Conservation (phyloP, 2,329 filamentous ascomycete species). For the Hymenoscyphus fructigenus region DNA sequence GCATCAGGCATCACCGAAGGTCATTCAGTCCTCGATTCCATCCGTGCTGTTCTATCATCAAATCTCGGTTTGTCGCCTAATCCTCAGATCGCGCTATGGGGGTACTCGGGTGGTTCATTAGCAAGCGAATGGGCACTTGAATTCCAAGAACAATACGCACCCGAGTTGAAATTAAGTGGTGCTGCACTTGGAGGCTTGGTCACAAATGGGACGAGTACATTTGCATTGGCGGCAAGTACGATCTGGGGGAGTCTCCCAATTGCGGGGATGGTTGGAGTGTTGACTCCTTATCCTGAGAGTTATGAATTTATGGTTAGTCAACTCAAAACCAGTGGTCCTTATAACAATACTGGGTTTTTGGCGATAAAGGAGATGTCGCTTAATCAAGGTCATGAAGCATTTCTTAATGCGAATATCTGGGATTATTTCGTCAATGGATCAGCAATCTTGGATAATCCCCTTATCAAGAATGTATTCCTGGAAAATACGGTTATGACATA, state of each 20-base stretch:
- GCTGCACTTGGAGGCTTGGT: conserved; percentile 50
- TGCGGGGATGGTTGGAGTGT: conserved; percentile 15
- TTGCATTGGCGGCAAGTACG: conserved; percentile 38
- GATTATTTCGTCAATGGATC: conserved; percentile 43
- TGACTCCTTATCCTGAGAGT: conserved; percentile 9
- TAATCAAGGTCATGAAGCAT: conserved; percentile 31
- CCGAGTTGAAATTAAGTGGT: conserved; percentile 50
- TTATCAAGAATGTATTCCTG: conserved; percentile 1
- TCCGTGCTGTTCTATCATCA: conserved; percentile 20
- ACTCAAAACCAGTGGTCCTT: conserved; percentile 1
- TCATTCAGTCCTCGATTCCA: conserved; percentile 22
- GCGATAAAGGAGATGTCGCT: conserved; percentile 30
- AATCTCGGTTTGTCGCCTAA: background rate
- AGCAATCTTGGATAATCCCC: conserved; percentile 19
- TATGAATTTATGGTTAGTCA: background rate
- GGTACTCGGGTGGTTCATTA: conserved; percentile 55
- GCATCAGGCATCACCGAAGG: conserved; percentile 19
- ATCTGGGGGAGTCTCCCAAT: conserved; percentile 34
- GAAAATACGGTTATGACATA: conserved; percentile 12
- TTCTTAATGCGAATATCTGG: conserved; percentile 39
- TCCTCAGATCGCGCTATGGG: conserved; percentile 43
- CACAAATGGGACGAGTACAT: conserved; percentile 41
- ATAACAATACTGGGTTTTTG: conserved; percentile 38
- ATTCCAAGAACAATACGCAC: conserved; percentile 51
- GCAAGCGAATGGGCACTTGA: conserved; percentile 54